Evolutionary conservation across 768 basidiomycete species (phyloP), one percentile per base, ranked within the genome.

Genomic region (Psilocybe subaeruginosa): DNA sequence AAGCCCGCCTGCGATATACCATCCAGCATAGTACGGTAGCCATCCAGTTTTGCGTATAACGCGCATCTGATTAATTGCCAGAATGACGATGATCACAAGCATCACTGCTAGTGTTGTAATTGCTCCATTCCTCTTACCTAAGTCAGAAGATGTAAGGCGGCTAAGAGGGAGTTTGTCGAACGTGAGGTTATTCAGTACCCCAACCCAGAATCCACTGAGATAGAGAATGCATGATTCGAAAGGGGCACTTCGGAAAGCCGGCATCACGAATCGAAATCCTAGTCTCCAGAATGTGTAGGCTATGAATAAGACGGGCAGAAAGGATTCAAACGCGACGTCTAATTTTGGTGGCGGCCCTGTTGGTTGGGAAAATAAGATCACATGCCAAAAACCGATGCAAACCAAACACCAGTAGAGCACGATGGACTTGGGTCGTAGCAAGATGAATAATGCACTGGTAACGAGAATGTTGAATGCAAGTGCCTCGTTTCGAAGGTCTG

Each of bases 341-440:
- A 95, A 73, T 29, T 82, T 81, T 4, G 94, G 92, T 37, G 91
- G 89, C 5, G 79, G 80, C 1, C 78, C 80, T 49, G 76, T 83
- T 5, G 90, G 89, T 67, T 94, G 89, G 8, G 90, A 90, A 67
- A 93, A 93, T 43, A 95, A 82, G 0, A 85, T 78, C 56, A 93
- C 79, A 65, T 95, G 92, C 93, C 93, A 95, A 71, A 85, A 95
- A 1, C 92, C 90, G 48, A 92, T 90, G 76, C 86, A 91, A 5
- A 91, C 85, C n/a, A 92, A 77, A 67, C 82, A 87, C 89, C 90
- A 92, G 73, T 81, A 92, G 2, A 86, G 73, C 33, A 92, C 76
- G 63, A 92, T 80, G 2, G 89, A 79, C 67, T 78, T 85, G 1
- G 91, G 91, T 14, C 91, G 87, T 49, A 95, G 78, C 51, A 95